These are phyloP conservation scores for Cercis canadensis DNA, from an alignment of 306 rosid species.

Conservation along the genomic window DNA sequence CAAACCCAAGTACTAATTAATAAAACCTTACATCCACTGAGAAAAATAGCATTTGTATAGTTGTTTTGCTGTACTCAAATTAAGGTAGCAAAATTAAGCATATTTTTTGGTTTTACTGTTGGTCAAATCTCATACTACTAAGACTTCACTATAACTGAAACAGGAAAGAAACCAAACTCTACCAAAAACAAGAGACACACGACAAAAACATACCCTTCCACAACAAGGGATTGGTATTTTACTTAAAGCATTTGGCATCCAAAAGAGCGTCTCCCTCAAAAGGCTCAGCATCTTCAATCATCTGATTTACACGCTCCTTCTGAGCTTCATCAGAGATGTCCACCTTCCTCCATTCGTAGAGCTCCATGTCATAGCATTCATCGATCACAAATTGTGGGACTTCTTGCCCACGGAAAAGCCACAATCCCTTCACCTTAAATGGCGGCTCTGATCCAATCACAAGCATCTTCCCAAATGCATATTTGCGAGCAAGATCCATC, in stretches of 20 bases:
- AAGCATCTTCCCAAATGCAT: conserved; percentile 92
- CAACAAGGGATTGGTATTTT: conserved; percentile 22
- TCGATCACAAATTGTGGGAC: conserved; percentile 72
- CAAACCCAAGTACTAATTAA: no score
- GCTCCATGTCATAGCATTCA: conserved; percentile 97
- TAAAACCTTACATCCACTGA: no score
- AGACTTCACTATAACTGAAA: background rate
- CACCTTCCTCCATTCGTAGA: conserved; percentile 83
- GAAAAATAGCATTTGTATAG: no score
- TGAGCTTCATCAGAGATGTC: conserved; percentile 72
- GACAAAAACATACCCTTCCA: conserved; percentile 33
- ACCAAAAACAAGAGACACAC: conserved; percentile 5
- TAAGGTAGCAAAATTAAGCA: background rate
- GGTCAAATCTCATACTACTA: conserved; percentile 11
- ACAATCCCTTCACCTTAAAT: conserved; percentile 86
- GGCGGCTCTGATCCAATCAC: conserved; percentile 79
- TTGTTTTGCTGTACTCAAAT: background rate
- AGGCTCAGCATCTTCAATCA: conserved; percentile 87
- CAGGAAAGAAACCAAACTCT: conserved; percentile 14
- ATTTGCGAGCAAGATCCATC: conserved; percentile 89
- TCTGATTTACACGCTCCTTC: conserved; percentile 79
- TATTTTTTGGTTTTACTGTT: conserved; percentile 6
- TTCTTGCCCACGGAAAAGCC: conserved; percentile 93
- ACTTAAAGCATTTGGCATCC: conserved; percentile 91
- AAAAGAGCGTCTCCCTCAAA: conserved; percentile 81